These are phyloP conservation scores for Candida pini DNA, from an alignment of 805 yeast species.

Conservation along the genomic window DNA sequence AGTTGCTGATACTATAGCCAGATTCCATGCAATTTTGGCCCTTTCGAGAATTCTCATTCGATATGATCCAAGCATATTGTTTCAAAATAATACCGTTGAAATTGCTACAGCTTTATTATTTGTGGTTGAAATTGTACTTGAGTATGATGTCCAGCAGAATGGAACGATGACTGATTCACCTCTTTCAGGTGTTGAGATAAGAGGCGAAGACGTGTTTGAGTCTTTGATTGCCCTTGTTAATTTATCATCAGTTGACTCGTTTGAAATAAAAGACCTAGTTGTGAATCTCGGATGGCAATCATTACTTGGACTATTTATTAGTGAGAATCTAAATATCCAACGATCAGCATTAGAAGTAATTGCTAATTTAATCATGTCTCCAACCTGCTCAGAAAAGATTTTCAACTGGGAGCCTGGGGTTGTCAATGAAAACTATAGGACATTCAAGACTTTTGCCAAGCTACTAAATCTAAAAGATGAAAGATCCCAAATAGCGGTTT, in stretches of 20 bases:
- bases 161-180: slow-evolving; percentile 18
- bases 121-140: slow-evolving; percentile 41
- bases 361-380: slow-evolving; percentile 37
- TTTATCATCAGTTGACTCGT: slow-evolving; percentile 35
- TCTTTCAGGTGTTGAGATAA: slow-evolving; percentile 17
- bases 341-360: slow-evolving; percentile 43
- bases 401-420: slow-evolving; percentile 44
- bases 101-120: slow-evolving; percentile 41
- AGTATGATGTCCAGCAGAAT: slow-evolving; percentile 25
- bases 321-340: slow-evolving; percentile 37
- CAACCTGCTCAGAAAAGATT: slow-evolving; percentile 43
- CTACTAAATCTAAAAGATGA: slow-evolving; percentile 33
- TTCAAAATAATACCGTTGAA: slow-evolving; percentile 31
- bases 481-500: slow-evolving; percentile 32
- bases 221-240: slow-evolving; percentile 46
- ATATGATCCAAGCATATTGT: slow-evolving; percentile 36
- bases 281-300: slow-evolving; percentile 31
- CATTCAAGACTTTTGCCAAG: slow-evolving; percentile 38
- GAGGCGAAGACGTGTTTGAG: slow-evolving; percentile 35
- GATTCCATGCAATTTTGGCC: slow-evolving; percentile 34
- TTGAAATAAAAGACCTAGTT: slow-evolving; percentile 29
- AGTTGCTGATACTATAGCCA: slow-evolving; percentile 14
- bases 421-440: slow-evolving; percentile 25
- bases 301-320: slow-evolving; percentile 30
- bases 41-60: slow-evolving; percentile 41